Base-by-base conservation (phyloP, 192 early-diverging fungal species). In the Pilaira anomala region DNA sequence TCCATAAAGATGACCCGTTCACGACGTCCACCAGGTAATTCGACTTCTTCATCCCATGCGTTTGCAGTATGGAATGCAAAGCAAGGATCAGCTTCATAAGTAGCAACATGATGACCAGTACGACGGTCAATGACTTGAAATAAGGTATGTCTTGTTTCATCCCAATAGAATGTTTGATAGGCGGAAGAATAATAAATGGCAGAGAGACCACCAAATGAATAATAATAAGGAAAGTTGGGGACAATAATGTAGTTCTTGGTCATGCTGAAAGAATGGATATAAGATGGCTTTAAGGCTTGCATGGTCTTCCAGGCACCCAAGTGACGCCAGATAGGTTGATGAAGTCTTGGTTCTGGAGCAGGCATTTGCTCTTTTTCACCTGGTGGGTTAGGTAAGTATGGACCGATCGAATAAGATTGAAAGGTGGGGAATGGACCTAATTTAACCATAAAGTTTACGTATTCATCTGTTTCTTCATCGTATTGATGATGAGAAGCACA, bases 11-110 rank as follows among this genome's bases (percentile, higher is more conserved):
- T 71, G 0, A 67, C 62, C 1, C 51, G 53, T 42, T 76, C 74
- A 2, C n/a, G 24, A 1, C 25, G 24, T 21, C 68, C 74, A 24
- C 52, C 78, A 46, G 63, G 65, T 19, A 59, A 36, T 22, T 29
- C 26, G 3, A 63, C 42, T 3, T 63, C 64, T 29, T 75, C 71
- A 53, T 82, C 80, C 62, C 66, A 82, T 0, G 78, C 80, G 29
- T 82, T 80, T 33, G 72, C 68, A 49, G 71, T 68, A 59, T 82
- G 80, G 56, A 80, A 74, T 12, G 76, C 42, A 55, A 78, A 82
- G 13, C 67, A 77, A 12, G 78, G 58, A 9, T 69, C 75, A 24
- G 63, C 50, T 11, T 74, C 70, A 55, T 80, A 82, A 5, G 75
- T 70, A 41, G 76, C 79, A 1, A 83, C 68, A 46, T 77, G 71